Evolutionary conservation across 164 flowering plant genomes (phyloP), one percentile per base, ranked within the genome.

Genomic region (Annona cherimola): DNA sequence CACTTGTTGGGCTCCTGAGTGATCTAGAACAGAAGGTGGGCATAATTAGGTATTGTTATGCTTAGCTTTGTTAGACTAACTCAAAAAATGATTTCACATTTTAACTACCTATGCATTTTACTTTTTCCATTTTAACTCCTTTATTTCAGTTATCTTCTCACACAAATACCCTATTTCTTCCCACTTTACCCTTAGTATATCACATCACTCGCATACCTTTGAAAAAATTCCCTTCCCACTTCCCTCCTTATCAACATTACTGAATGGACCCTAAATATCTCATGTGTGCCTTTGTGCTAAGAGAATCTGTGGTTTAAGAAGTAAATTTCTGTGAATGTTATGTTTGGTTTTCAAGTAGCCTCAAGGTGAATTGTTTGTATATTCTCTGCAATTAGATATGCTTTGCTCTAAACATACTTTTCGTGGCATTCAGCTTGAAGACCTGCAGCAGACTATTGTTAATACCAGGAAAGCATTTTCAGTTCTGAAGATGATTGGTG

Each of bases 1-100:
- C 92, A 16, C 91, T 96, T 14, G 77, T 59, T 62, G 86, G 79
- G 18, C 94, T 96, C 9, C 61, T 82, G 9, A 75, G 75, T 57
- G 99, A 96, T 3, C 88, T 93, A 73, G 96, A 90, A 73, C 92
- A 87, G 87, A 96, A 92, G 95, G 99, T 83, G 83, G 18, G 26
- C 7, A 3, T 66, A 40, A 43, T n/a, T 59, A 5, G 16, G 35
- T 26, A 26, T 26, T 26, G 35, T 26, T 26, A 26, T 26, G 35
- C 35, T 26, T 26, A 26, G 35, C 35, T 26, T 26, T 26, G 0
- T 26, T 26, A 26, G 0, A 26, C 35, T 26, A 26, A 26, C 35
- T 26, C 35, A 26, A 26, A 26, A 26, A 26, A 26, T 26, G 35
- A 26, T 26, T 26, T 26, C 0, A 26, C 35, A 26, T 26, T 26